phyloP scores from a whole-genome alignment of 305 asterid genomes.

The Coffea humblotiana region DNA sequence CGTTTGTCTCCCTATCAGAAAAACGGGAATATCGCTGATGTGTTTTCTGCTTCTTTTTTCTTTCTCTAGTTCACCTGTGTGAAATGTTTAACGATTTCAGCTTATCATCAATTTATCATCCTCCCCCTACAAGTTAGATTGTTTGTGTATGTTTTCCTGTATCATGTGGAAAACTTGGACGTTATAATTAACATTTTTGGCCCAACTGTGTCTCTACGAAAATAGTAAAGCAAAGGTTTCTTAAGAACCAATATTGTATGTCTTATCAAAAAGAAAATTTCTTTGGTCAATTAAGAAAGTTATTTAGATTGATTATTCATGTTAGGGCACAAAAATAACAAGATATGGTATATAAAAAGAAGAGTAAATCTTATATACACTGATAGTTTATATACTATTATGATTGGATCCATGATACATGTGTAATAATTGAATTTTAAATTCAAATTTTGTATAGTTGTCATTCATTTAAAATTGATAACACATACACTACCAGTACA shows the following conservation, averaged over 20 bases:
- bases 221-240: background rate
- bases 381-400: too few relatives aligned
- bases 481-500: too few relatives aligned
- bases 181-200: background rate
- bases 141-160: background rate
- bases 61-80: background rate
- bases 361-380: too few relatives aligned
- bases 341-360: background rate
- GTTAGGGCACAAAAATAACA: background rate
- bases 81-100: background rate
- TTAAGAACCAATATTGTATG: too few relatives aligned
- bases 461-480: too few relatives aligned
- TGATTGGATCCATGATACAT: too few relatives aligned
- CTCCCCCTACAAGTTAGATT: background rate
- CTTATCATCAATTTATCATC: conserved; percentile 12
- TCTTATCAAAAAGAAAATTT: too few relatives aligned
- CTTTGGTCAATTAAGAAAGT: too few relatives aligned
- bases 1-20: conserved; percentile 53
- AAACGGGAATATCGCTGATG: conserved; percentile 55
- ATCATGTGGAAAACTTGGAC: background rate
- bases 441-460: too few relatives aligned
- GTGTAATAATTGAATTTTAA: too few relatives aligned
- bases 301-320: too few relatives aligned
- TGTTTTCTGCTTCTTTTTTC: conserved; percentile 26
- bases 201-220: background rate